Percentiles rank a stretch among this genome's conserved stretches.
Conservation (phyloP, 257 asterid genomes). For the Penstemon newberryi region DNA sequence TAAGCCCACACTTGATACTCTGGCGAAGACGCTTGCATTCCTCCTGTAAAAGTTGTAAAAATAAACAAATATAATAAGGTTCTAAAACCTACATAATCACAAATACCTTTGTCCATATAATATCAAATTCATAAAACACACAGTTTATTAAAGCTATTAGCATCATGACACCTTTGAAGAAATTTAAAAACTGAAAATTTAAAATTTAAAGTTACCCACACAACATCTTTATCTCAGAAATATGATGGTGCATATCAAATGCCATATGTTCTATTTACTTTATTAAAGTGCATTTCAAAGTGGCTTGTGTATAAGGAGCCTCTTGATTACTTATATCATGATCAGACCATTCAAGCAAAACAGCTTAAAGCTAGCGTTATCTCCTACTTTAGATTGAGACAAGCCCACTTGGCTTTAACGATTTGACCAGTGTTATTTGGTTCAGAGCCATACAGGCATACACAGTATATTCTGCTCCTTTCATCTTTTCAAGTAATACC, state of each 20-base stretch:
- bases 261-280: neutral
- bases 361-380: neutral
- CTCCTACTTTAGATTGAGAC: neutral
- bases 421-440: no score
- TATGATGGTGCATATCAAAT: no score
- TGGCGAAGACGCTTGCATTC: conserved; percentile 99
- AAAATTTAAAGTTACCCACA: no score
- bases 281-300: conserved; percentile 9
- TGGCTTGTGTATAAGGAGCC: neutral
- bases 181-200: no score
- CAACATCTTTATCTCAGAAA: no score
- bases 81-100: neutral
- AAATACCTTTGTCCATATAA: neutral
- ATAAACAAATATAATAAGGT: conserved; percentile 2
- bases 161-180: neutral
- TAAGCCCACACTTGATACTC: conserved; percentile 94
- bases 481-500: conserved; percentile 4
- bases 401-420: neutral
- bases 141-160: neutral
- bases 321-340: neutral
- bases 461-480: neutral
- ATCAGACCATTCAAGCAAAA: conserved; percentile 13
- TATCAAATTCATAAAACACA: neutral
- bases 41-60: conserved; percentile 55
- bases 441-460: no score